These are phyloP conservation scores for Pharnaceum exiguum DNA, from an alignment of 148 eudicot genomes.

Conservation along the genomic window DNA sequence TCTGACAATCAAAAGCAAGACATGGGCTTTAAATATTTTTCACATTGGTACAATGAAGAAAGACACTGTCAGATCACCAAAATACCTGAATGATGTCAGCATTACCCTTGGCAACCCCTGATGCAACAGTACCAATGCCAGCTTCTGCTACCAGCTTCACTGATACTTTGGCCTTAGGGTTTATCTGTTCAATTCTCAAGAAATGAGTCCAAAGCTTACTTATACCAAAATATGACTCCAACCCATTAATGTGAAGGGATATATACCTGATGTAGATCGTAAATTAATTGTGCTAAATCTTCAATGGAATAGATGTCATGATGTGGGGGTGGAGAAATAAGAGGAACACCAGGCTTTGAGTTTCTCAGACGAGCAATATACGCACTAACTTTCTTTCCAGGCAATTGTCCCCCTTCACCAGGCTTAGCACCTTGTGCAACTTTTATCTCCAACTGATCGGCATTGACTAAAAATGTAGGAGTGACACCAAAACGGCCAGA, in stretches of 20 bases:
- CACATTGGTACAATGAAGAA: neutral
- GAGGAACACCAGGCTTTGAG: constrained; percentile 98
- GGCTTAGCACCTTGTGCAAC: constrained; percentile 99
- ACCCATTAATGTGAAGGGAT: neutral
- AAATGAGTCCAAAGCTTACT: constrained; percentile 7
- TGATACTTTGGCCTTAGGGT: constrained; percentile 96
- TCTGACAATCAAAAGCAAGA: constrained; percentile 42
- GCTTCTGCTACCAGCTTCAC: constrained; percentile 99
- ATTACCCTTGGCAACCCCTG: constrained; percentile 99
- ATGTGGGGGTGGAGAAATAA: constrained; percentile 99
- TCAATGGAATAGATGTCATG: constrained; percentile 99
- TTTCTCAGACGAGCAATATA: constrained; percentile 97
- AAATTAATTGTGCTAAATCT: constrained; percentile 97
- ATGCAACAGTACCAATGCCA: constrained; percentile 98
- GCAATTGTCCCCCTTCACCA: constrained; percentile 99
- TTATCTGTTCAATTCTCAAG: constrained; percentile 53
- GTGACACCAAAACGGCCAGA: constrained; percentile 99
- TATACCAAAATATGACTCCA: neutral
- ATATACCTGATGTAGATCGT: constrained; percentile 95
- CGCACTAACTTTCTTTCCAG: constrained; percentile 99
- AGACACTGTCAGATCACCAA: neutral
- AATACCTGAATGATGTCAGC: constrained; percentile 96
- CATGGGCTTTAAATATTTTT: neutral
- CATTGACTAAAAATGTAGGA: constrained; percentile 95
- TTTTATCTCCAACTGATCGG: constrained; percentile 96